Conservation (phyloP, 2,329 filamentous ascomycete genomes). For the Boeremia exigua region DNA sequence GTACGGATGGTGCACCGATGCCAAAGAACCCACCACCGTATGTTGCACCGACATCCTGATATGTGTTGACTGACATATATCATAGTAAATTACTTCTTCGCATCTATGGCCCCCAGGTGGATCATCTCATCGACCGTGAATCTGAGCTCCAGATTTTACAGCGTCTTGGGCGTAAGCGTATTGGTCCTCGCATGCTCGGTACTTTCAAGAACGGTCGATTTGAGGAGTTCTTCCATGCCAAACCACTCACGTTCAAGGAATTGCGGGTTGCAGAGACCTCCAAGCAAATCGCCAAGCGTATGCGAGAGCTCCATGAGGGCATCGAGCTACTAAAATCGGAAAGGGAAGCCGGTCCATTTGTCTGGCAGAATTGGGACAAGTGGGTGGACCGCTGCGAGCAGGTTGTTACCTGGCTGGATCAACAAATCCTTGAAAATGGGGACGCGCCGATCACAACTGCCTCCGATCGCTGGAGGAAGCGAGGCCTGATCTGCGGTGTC, state of each 20-base stretch:
- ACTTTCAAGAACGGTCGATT: slow-evolving; percentile 96
- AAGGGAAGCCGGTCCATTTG: slow-evolving; percentile 76
- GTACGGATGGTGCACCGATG: slow-evolving; percentile 42
- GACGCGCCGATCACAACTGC: slow-evolving; percentile 46
- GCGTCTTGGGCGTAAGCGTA: slow-evolving; percentile 87
- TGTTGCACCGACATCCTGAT: slow-evolving; percentile 35
- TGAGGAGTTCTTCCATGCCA: slow-evolving; percentile 90
- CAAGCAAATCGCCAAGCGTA: slow-evolving; percentile 93
- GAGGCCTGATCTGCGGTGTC: slow-evolving; percentile 81
- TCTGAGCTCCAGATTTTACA: slow-evolving; percentile 86
- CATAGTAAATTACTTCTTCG: slow-evolving; percentile 80
- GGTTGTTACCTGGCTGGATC: slow-evolving; percentile 64
- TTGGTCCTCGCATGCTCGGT: slow-evolving; percentile 87
- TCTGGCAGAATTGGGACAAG: slow-evolving; percentile 94
- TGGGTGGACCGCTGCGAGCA: slow-evolving; percentile 76
- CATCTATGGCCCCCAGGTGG: slow-evolving; percentile 93
- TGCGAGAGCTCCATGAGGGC: slow-evolving; percentile 94
- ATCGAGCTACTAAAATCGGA: slow-evolving; percentile 85
- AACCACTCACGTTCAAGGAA: slow-evolving; percentile 76
- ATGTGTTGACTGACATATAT: slow-evolving; percentile 15
- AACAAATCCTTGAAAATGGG: slow-evolving; percentile 59
- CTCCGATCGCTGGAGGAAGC: slow-evolving; percentile 67
- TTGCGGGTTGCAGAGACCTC: slow-evolving; percentile 83
- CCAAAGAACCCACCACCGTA: slow-evolving; percentile 61
- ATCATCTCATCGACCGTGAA: slow-evolving; percentile 93